Evolutionary conservation across 345 rosid genomes (phyloP), one percentile per base, ranked within the genome.

Genomic region (Geranium rotundifolium): DNA sequence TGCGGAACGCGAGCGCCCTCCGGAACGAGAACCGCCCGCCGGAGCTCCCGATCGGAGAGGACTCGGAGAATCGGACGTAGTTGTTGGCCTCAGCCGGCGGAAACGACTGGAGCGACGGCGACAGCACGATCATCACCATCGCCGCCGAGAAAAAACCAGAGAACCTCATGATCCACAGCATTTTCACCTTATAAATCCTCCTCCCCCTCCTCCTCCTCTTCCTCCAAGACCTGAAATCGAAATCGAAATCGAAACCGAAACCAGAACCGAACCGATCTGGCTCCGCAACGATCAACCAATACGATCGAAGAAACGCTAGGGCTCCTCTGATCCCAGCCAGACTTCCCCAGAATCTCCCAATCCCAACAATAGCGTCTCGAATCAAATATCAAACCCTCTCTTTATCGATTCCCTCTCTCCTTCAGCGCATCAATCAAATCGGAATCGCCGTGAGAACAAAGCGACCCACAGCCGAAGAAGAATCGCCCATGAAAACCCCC

Each of bases 31-130:
- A 73, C 41, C 61, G 50, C 10, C 50, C 50, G 12, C 50, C 10
- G 14, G 10, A 4, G 12, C 50, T 12, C 10, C 7, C 14, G 14
- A 2, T 41, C 10, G 50, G 5, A 13, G 9, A 13, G 14, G 10
- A 41, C 5, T 41, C 50, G 50, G 50, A 82, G 54, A 89, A 84
- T 19, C 89, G 66, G 80, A 79, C 70, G 58, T 41, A 41, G 75
- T 85, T 83, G 66, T 84, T 88, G 62, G 99, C 97, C 71, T 84
- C 96, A 0, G 99, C 97, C 0, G 99, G 99, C 16, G 99, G 89
- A 30, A 90, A 85, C 0, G 97, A 86, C 58, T 88, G 95, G 29
- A 88, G 80, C 4, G 96, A 88, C 18, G 96, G 96, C 1, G 96
- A 88, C 19, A 93, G 81, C 30, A 88, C 82, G 63, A 90, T 77